Percentiles rank a stretch among this genome's conserved stretches.
Evolutionary conservation across 495 filamentous ascomycete species (phyloP).

Genomic region (Penicillium cataractarum): DNA sequence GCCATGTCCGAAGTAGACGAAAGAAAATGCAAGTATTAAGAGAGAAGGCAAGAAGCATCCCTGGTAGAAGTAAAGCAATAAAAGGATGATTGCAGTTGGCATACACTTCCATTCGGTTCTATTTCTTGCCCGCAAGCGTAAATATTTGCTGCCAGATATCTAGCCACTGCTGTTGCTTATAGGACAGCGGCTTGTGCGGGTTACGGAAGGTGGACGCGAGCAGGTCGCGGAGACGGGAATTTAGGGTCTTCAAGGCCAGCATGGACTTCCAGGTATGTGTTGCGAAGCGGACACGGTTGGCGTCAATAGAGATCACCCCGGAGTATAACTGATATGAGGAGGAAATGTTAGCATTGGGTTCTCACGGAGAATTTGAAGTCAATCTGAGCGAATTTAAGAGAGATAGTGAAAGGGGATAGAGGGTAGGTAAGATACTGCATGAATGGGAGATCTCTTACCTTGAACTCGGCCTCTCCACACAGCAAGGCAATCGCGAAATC

Average conservation of each 20-base stretch:
- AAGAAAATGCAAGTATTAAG: background rate
- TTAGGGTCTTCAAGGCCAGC: slow-evolving; percentile 79
- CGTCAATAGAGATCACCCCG: slow-evolving; percentile 82
- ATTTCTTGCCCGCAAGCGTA: slow-evolving; percentile 35
- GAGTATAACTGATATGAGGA: slow-evolving; percentile 52
- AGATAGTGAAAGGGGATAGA: background rate
- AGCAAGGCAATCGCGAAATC: slow-evolving; percentile 80
- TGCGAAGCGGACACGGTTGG: slow-evolving; percentile 84
- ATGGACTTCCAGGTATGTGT: slow-evolving; percentile 89
- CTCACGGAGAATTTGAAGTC: no score
- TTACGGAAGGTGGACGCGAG: slow-evolving; percentile 69
- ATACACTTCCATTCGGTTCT: background rate
- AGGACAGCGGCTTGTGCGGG: slow-evolving; percentile 68
- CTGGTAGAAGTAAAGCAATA: no score
- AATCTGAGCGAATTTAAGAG: no score
- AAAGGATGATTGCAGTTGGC: background rate
- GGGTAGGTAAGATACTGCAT: background rate
- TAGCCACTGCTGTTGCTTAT: slow-evolving; percentile 74
- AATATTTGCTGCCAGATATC: slow-evolving; percentile 63
- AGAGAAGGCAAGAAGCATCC: background rate
- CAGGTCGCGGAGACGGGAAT: slow-evolving; percentile 68
- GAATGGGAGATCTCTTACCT: slow-evolving; percentile 42
- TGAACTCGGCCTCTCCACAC: slow-evolving; percentile 84
- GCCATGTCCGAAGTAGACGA: background rate
- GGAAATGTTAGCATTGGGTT: background rate